Base-by-base conservation (phyloP, 2,329 filamentous ascomycete genomes). In the Fusarium avenaceum region DNA sequence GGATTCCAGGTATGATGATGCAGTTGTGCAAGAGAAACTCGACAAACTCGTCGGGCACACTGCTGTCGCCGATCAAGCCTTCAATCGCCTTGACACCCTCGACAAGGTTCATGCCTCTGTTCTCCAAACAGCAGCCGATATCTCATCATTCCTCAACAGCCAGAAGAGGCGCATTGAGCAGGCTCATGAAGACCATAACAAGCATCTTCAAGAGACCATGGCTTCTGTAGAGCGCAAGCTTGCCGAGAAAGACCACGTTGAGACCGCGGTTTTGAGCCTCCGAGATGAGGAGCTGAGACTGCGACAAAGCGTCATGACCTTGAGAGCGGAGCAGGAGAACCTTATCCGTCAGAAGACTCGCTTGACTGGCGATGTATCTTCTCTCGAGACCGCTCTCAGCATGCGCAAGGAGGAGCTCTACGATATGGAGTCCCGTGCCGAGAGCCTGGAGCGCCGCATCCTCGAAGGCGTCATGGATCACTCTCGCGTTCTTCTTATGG, bases 381-480 rank as follows among this genome's bases (percentile, higher is more conserved):
- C 93, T 10, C 86, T 99, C 3, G 93, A 98, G 77, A 98, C 93
- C 10, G 95, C 96, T 1, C 86, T 98, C 30, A 89, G 91, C 19
- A 90, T 98, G 57, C 91, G 96, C 55, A 91, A 93, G 44, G 95
- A 98, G 71, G 96, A 98, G 80, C 88, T 99, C 61, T 89, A 93
- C 45, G 86, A 92, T 26, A 97, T 99, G 92, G 95, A 98, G 77
- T 84, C 87, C 13, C 92, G 95, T 65, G 96, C 95, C 4, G 94
- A 97, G 77, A 88, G 89, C 5, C 85, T 99, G 24, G 96, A 99
- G 81, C 92, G 94, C 52, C 90, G 96, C 26, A 97, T 99, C 71
- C 83, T 99, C 32, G 95, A 98, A 70, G 94, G 95, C 26, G 93
- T 98, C 66, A 96, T 99, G 81, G 94, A 98, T 73, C 95, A 98